Base-by-base conservation (phyloP, 768 basidiomycete species). In the Hortiboletus campestris region DNA sequence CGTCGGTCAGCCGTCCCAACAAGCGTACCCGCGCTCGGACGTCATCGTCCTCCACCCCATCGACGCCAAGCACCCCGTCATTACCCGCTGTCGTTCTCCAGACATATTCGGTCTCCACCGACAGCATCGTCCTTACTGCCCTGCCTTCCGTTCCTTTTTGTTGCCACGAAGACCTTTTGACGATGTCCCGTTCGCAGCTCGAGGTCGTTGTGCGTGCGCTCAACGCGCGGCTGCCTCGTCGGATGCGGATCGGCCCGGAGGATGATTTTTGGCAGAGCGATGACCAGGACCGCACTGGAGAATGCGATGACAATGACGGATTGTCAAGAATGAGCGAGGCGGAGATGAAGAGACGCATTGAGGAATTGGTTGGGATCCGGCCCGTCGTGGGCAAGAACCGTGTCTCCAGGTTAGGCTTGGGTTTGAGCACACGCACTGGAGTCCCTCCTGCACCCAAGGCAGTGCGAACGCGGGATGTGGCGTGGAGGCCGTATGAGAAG, bases 161-260 rank as follows among this genome's bases (percentile, higher is more conserved):
- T 70, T 88, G 85, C 68, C 86, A 90, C 64, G 85, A 86, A 56
- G 86, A 90, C 60, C 77, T 89, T 40, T 63, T 88, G 51, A 77
- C 80, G 1, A 88, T 90, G 88, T 62, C 79, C 4, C 81, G 80
- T 40, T 43, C 67, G 1, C 74, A 81, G 55, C 80, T 90, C 42
- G 64, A 83, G 44, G 66, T 53, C 1, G 85, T 85, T 16, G 86
- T 84, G 6, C 58, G 62, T 16, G 59, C 73, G 10, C 76, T 90
- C 44, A 90, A 90, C 65, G 72, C 63, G 14, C 79, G 78, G 36
- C 74, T 89, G 2, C 87, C 88, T 2, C 63, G 52, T 41, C 76
- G 72, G 1, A 66, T 84, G 61, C 76, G 73, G 20, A 86, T 89
- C 51, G 75, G 78, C 50, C 67, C 74, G 3, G 64, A 68, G 22